A percentile compares a stretch with the other conserved stretches of the same genome.
These are phyloP conservation scores for Brassica rapa DNA, from an alignment of 345 rosid genomes.

Conservation along the genomic window DNA sequence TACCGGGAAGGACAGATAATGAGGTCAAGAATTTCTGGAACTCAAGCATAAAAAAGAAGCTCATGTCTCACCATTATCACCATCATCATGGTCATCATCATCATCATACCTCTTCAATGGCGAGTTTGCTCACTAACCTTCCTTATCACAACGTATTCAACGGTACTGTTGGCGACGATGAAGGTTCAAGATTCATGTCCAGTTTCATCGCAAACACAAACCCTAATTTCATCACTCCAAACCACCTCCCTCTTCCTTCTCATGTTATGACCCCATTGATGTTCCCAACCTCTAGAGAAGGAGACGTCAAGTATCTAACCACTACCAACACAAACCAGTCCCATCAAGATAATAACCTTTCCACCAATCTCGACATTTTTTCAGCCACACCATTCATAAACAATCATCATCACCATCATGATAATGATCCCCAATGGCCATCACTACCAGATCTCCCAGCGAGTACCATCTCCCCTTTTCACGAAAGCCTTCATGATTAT, in stretches of 20 bases:
- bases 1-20: slow-evolving; percentile 91
- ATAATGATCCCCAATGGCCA: slow-evolving; percentile 35
- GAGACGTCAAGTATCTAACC: slow-evolving; percentile 44
- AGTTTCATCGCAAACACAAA: slow-evolving; percentile 52
- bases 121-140: slow-evolving; percentile 39
- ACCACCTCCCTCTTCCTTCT: slow-evolving; percentile 45
- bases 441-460: slow-evolving; percentile 38
- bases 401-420: slow-evolving; percentile 9
- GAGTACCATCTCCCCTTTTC: slow-evolving; percentile 34
- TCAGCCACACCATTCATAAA: slow-evolving; percentile 18
- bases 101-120: slow-evolving; percentile 45
- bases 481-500: slow-evolving; percentile 34
- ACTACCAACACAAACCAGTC: slow-evolving; percentile 25
- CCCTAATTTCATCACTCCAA: slow-evolving; percentile 51
- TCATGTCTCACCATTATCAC: slow-evolving; percentile 52
- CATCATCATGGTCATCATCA: slow-evolving; percentile 39
- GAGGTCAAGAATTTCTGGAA: slow-evolving; percentile 98
- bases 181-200: slow-evolving; percentile 41
- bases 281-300: slow-evolving; percentile 54
- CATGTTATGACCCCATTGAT: slow-evolving; percentile 38
- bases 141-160: slow-evolving; percentile 42
- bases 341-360: slow-evolving; percentile 26
- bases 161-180: slow-evolving; percentile 40
- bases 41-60: slow-evolving; percentile 85
- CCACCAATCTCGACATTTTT: slow-evolving; percentile 25